Evolutionary conservation across 208 protist species (phyloP).

Genomic region (Trypanosomatidae sp.): DNA sequence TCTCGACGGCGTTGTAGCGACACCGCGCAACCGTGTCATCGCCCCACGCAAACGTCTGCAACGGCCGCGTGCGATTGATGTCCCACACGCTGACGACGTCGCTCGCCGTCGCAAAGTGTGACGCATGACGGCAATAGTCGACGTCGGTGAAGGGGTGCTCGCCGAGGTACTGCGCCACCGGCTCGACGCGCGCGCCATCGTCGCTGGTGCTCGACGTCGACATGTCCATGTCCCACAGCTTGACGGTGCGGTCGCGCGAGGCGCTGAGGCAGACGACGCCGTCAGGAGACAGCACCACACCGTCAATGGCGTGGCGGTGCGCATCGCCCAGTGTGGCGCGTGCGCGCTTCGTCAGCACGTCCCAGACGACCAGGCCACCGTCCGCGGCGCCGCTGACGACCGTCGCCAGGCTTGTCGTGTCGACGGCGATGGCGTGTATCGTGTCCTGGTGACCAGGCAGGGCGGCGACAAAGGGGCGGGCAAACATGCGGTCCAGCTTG

Average conservation of each 20-base stretch:
- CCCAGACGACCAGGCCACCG: slow-evolving; percentile 85
- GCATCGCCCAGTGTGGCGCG: slow-evolving; percentile 67
- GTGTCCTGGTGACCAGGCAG: slow-evolving; percentile 86
- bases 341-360: slow-evolving; percentile 64
- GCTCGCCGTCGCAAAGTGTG: slow-evolving; percentile 90
- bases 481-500: slow-evolving; percentile 95
- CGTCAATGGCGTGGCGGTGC: slow-evolving; percentile 92
- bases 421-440: slow-evolving; percentile 84
- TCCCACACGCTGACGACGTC: slow-evolving; percentile 88
- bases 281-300: slow-evolving; percentile 80
- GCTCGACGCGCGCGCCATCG: slow-evolving; percentile 25
- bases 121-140: slow-evolving; percentile 87
- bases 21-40: slow-evolving; percentile 83
- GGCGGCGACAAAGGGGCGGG: slow-evolving; percentile 92
- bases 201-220: slow-evolving; percentile 5
- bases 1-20: slow-evolving; percentile 93
- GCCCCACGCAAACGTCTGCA: slow-evolving; percentile 92
- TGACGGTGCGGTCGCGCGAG: slow-evolving; percentile 93
- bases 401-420: slow-evolving; percentile 74
- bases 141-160: slow-evolving; percentile 88
- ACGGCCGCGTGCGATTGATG: slow-evolving; percentile 85
- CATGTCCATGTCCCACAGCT: slow-evolving; percentile 92
- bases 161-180: slow-evolving; percentile 83
- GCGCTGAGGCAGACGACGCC: slow-evolving; percentile 87
- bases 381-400: slow-evolving; percentile 80